Percentiles rank a stretch among this genome's conserved stretches.
These are phyloP conservation scores for Anthracocystis walkeri DNA, from an alignment of 1,284 basidiomycete genomes.

Conservation along the genomic window DNA sequence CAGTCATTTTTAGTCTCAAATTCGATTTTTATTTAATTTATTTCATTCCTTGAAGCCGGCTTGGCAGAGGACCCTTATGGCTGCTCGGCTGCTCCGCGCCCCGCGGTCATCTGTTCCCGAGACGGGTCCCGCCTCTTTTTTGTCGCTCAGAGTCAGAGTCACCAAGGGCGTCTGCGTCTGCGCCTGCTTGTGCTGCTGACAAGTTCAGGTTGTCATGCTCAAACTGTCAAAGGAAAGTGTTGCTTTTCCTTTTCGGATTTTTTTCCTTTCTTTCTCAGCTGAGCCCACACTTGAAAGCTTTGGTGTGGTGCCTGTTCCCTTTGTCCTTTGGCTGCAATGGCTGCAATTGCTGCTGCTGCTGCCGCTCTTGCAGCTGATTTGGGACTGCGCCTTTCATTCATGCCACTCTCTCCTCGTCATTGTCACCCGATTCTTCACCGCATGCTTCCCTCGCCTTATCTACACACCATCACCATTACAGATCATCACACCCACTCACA, in stretches of 20 bases:
- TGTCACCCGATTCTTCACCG: background rate
- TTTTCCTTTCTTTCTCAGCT: background rate
- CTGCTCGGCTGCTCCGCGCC: constrained; percentile 6
- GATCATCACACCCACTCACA: background rate
- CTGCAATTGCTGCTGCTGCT: too few species aligned
- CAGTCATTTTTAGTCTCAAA: too few species aligned
- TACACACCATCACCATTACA: constrained; percentile 2
- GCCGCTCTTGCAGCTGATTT: too few species aligned
- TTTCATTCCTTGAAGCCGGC: too few species aligned
- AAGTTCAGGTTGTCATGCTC: background rate
- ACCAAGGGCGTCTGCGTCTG: background rate
- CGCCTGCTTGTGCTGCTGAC: background rate
- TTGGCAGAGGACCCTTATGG: constrained; percentile 5
- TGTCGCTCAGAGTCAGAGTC: background rate
- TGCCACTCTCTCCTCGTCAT: too few species aligned
- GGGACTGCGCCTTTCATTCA: too few species aligned
- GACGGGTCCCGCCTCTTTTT: constrained; percentile 10
- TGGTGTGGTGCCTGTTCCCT: background rate
- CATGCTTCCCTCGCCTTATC: background rate
- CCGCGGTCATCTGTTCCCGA: constrained; percentile 13
- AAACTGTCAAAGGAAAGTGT: constrained; percentile 5
- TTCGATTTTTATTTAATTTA: too few species aligned
- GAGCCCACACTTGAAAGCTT: background rate
- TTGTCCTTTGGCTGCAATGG: background rate
- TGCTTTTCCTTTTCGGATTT: background rate